Base-by-base conservation (phyloP, 306 rosid genomes). In the Sicyos baderoa region DNA sequence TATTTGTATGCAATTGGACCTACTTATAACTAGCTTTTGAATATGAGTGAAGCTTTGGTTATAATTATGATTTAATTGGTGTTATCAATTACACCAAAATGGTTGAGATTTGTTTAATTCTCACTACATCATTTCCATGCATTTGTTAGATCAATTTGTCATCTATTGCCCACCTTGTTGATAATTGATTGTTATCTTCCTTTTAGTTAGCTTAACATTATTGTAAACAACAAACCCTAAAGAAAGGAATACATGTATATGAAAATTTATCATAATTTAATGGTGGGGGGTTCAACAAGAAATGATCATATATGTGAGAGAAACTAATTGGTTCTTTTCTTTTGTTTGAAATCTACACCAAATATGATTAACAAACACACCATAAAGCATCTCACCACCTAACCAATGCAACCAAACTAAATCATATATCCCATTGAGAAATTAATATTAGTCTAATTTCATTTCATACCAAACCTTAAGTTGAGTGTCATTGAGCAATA, bases 91-190 rank as follows among this genome's bases (percentile, higher is more conserved):
- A 23, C 42, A 57, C 63, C 63, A 25, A 57, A 25, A 7, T 59
- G 7, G 13, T 59, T 16, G 21, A 59, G 21, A 29, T 59, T 29
- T 58, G 10, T 63, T 40, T 16, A 64, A 44, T 19, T 18, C 5
- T 0, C 6, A 40, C 8, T 19, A 42, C 53, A 66, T 47, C 6
- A 45, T 23, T 22, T 14, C 40, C 71, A 47, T 66, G 55, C 42
- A 47, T 29, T 29, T 29, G 35, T 64, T 66, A 29, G 6, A 22
- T 61, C 25, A 37, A 66, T 6, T 47, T 47, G 55, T 21, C 71
- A 22, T 66, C 48, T 18, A 66, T 66, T 66, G 48, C 71, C 71
- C 21, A 64, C 70, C 54, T 44, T 45, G 37, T 64, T 22, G n/a
- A 37, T 63, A 17, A 9, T 40, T 42, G 51, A 1, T 64, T 13